These are phyloP conservation scores for Hymenoscyphus albidus DNA, from an alignment of 2,329 filamentous ascomycete genomes.

Conservation along the genomic window DNA sequence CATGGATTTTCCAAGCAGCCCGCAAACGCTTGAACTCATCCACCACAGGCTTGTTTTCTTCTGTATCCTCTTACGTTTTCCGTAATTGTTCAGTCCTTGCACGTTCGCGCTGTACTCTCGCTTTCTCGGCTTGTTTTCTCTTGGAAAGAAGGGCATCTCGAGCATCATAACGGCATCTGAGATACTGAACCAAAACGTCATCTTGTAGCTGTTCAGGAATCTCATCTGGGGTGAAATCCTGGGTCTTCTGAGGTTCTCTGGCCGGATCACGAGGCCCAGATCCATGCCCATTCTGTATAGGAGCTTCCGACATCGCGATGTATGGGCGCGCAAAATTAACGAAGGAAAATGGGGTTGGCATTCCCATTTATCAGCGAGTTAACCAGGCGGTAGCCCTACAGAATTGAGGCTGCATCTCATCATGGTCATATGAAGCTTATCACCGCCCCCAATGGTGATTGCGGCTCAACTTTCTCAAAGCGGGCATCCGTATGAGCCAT, in stretches of 20 bases:
- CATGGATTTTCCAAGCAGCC: constrained; percentile 8
- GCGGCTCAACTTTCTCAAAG: constrained; percentile 63
- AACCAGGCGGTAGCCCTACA: neutral
- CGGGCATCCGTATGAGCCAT: neutral
- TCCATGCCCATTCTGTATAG: neutral
- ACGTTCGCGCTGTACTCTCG: neutral
- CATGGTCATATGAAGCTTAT: constrained; percentile 8
- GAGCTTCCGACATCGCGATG: neutral
- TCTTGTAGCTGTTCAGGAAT: constrained; percentile 10
- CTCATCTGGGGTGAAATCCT: constrained; percentile 5
- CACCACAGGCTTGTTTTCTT: constrained; percentile 3
- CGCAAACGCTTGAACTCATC: neutral
- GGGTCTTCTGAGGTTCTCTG: neutral
- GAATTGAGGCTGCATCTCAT: neutral
- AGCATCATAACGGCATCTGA: constrained; percentile 4
- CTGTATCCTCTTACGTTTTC: neutral
- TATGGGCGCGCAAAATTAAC: neutral
- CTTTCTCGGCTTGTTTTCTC: neutral
- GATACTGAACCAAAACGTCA: constrained; percentile 7
- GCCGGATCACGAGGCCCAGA: neutral
- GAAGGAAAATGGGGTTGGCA: neutral
- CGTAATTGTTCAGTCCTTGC: constrained; percentile 6
- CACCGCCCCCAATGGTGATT: constrained; percentile 4
- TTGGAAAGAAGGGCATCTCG: neutral
- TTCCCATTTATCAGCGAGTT: neutral